Base-by-base conservation (phyloP, 441 rosid species). In the Euphorbia celastroides region DNA sequence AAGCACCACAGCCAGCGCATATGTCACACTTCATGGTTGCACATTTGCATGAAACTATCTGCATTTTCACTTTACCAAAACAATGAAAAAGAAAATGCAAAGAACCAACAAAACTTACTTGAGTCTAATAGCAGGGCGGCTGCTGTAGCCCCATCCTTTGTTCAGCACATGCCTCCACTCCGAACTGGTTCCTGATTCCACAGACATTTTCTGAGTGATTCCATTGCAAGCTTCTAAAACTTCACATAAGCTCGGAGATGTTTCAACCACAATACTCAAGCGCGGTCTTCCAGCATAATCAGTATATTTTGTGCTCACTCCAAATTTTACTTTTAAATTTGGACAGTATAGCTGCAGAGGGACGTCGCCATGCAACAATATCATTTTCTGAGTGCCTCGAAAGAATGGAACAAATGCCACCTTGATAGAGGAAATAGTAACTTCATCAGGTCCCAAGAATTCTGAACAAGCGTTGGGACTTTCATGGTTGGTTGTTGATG, bases 261-360 rank as follows among this genome's bases (percentile, higher is more conserved):
- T 66, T 54, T 85, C 86, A 62, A 83, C 90, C 58, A 89, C 78
- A 70, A 91, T 83, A 76, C 74, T 91, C 85, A 94, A 71, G 65
- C 73, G 81, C 64, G 91, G 88, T 55, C 88, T 74, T 50, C 97
- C 99, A 63, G 80, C 76, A 7, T 68, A 62, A 76, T 89, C 89
- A 41, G 28, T 1, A 74, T 57, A 94, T 77, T 84, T 83, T 13
- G 72, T 62, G 69, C 65, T 76, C 57, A 83, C 5, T 69, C 90
- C 93, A 80, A 82, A 86, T 69, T 85, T 76, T 60, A 88, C 84
- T 66, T 70, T 89, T 80, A 89, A 75, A 55, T 17, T 19, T 70
- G 77, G 75, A 75, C 88, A 88, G 74, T 58, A 74, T 48, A 94
- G 91, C 75, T 70, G 89, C 75, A 94, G 82, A 65, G 51, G 65